A percentile compares a stretch with the other conserved stretches of the same genome.
Conservation (phyloP, 768 basidiomycete species). For the Tulasnella sp. region DNA sequence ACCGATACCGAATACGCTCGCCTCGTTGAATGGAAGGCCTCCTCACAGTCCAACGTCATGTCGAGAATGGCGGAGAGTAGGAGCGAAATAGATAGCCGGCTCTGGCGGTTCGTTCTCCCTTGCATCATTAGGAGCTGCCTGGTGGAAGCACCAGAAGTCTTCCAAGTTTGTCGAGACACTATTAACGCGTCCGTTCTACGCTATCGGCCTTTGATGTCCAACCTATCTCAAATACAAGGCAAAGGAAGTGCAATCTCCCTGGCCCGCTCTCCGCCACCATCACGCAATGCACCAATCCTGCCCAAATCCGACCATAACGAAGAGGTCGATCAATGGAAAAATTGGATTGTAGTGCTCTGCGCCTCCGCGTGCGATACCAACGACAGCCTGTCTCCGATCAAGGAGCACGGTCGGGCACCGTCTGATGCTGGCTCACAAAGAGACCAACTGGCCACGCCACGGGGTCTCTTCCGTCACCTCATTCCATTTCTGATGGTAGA, state of each 20-base stretch:
- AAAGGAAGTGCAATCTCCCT: slow-evolving; percentile 40
- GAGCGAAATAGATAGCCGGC: slow-evolving; percentile 49
- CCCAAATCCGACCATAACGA: background rate
- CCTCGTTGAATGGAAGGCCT: slow-evolving; percentile 40
- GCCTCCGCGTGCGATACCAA: slow-evolving; percentile 55
- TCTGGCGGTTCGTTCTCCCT: slow-evolving; percentile 70
- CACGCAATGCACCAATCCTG: slow-evolving; percentile 2
- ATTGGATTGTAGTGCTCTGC: slow-evolving; percentile 78
- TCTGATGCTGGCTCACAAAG: slow-evolving; percentile 69
- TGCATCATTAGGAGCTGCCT: slow-evolving; percentile 47
- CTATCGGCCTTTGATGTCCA: slow-evolving; percentile 59
- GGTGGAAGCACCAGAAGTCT: slow-evolving; percentile 36
- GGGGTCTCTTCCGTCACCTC: slow-evolving; percentile 72
- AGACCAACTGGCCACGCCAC: slow-evolving; percentile 70
- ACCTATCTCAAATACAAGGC: slow-evolving; percentile 59
- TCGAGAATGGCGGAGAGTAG: slow-evolving; percentile 63
- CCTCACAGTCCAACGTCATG: slow-evolving; percentile 42
- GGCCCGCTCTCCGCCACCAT: slow-evolving; percentile 19
- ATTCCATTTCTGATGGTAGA: slow-evolving; percentile 84
- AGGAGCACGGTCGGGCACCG: slow-evolving; percentile 58
- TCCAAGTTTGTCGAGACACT: slow-evolving; percentile 48
- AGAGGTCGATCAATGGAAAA: slow-evolving; percentile 62
- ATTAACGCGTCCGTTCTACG: slow-evolving; percentile 57
- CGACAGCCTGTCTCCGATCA: slow-evolving; percentile 46
- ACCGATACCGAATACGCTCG: slow-evolving; percentile 10